phyloP scores from a whole-genome alignment of 148 eudicot genomes.

The Camellia japonica region DNA sequence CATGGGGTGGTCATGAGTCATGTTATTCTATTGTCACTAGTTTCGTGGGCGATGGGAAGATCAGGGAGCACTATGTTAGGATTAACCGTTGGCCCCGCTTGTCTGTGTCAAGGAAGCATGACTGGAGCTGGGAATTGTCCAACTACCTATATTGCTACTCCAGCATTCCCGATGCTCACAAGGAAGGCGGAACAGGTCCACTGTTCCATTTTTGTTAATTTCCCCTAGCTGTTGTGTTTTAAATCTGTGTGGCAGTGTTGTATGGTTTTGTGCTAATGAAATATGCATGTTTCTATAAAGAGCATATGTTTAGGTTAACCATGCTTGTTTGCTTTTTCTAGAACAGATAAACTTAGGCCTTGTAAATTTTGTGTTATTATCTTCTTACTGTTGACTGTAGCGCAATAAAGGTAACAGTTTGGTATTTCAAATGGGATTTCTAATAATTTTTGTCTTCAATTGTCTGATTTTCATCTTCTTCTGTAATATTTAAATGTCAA shows the following conservation, averaged over 20 bases:
- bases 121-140: conserved; percentile 92
- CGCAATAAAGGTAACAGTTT: neutral
- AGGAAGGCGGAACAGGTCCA: conserved; percentile 77
- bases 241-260: neutral
- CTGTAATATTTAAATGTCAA: too few relatives aligned
- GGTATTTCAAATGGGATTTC: neutral
- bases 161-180: conserved; percentile 70
- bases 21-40: conserved; percentile 64
- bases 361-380: neutral
- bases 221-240: neutral
- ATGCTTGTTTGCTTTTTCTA: neutral
- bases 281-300: neutral
- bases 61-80: conserved; percentile 80
- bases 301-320: neutral
- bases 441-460: neutral
- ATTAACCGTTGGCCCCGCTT: conserved; percentile 79
- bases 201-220: conserved; percentile 18
- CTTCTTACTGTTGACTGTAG: neutral
- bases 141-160: conserved; percentile 54
- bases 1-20: conserved; percentile 93
- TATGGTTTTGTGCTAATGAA: neutral
- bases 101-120: conserved; percentile 51
- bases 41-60: conserved; percentile 38
- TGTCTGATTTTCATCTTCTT: too few relatives aligned
- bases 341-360: neutral